Base-by-base conservation (phyloP, 2,329 filamentous ascomycete species). In the Claviceps pazoutovae region DNA sequence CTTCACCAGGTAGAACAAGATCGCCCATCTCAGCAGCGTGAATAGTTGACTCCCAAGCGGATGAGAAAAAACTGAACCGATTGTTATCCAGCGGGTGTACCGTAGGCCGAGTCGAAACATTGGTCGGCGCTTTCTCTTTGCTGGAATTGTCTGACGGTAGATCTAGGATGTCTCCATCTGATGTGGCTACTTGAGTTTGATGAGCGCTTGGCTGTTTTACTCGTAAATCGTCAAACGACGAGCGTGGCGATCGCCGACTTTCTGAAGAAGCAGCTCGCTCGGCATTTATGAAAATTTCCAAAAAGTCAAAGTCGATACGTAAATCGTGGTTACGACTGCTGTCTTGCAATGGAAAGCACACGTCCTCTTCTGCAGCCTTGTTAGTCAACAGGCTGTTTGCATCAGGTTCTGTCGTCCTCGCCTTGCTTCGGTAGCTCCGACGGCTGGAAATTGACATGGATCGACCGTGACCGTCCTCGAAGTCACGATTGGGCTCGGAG, bases 31-130 rank as follows among this genome's bases (percentile, higher is more conserved):
- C 88, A 1, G 86, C 79, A 16, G 91, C 88, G 63, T 96, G 90
- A 55, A 97, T 88, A 1, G 90, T 95, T 49, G 88, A 90, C 63
- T 96, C 90, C 68, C 88, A 85, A 51, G 93, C 88, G 0, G 93
- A 96, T 0, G 90, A 96, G 68, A 98, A 98, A 71, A 97, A 96
- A 56, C 90, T 93, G 72, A 95, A 97, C 4, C 91, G 81, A 63
- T 90, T 93, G 36, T 80, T 76, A 53, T 88, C 83, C 46, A 75
- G 64, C 39, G 69, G 67, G 2, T 59, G 59, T 14, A 62, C 61
- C n/a, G 60, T 64, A 16, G 66, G 58, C 56, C 71, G 71, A 26
- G 73, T 68, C 5, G 66, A 53, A 3, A 59, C 60, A 1, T 62
- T 58, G 3, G 70, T 65, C 0, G 66, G 56, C 2, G 56, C 60